Conservation (phyloP, 108 stramenopile species). For the Conticribra weissflogii region DNA sequence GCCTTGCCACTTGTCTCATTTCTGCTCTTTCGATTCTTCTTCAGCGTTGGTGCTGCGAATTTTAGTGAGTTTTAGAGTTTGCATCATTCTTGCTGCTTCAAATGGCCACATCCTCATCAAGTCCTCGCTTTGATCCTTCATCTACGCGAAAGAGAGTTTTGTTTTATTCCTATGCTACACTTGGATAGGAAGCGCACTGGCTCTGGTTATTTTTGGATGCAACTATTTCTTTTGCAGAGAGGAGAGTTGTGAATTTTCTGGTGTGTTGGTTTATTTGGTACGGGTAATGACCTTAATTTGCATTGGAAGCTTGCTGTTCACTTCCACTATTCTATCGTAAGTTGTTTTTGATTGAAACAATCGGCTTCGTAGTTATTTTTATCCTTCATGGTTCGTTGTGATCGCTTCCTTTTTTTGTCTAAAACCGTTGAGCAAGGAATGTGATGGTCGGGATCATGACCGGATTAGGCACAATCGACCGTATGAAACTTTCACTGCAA, state of each 20-base stretch:
- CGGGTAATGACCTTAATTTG: constrained; percentile 76
- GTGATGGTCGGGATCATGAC: constrained; percentile 85
- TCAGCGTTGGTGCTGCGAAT: neutral
- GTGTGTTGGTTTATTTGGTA: constrained; percentile 70
- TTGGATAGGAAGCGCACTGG: constrained; percentile 78
- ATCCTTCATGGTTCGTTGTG: neutral
- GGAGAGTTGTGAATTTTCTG: constrained; percentile 71
- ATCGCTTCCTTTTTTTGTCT: constrained; percentile 18
- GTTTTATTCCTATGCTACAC: constrained; percentile 92
- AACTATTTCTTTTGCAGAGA: constrained; percentile 79
- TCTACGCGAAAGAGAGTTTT: constrained; percentile 70
- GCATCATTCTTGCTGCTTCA: neutral
- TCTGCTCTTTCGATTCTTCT: neutral
- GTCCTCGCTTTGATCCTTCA: neutral
- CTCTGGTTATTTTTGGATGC: constrained; percentile 79
- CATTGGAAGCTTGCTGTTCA: constrained; percentile 73
- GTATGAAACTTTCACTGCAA: constrained; percentile 80
- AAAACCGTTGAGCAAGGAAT: constrained; percentile 53
- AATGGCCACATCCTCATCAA: neutral
- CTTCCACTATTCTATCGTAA: constrained; percentile 68
- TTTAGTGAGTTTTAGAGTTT: neutral
- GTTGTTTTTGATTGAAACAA: neutral
- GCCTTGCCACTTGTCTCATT: neutral
- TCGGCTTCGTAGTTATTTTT: constrained; percentile 4
- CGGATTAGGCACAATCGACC: constrained; percentile 91